Percentiles rank a stretch among this genome's conserved stretches.
phyloP scores from a whole-genome alignment of 306 rosid genomes.

The Dalbergia oliveri region DNA sequence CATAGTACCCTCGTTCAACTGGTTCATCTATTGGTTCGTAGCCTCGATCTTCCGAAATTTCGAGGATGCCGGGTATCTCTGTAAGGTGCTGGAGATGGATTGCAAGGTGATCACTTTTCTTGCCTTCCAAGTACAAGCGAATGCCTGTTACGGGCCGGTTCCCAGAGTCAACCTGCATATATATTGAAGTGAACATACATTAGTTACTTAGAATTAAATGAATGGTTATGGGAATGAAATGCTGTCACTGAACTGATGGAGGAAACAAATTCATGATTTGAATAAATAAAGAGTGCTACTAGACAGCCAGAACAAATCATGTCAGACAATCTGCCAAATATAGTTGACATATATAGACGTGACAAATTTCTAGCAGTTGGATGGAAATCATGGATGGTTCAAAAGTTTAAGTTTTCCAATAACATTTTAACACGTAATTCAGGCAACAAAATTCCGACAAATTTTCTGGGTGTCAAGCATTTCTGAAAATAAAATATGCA shows the following conservation, averaged over 20 bases:
- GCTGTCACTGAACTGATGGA: background rate
- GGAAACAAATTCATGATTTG: slow-evolving; percentile 7
- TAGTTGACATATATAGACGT: no score
- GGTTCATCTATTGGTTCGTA: slow-evolving; percentile 62
- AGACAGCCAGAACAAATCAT: no score
- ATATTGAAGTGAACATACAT: background rate
- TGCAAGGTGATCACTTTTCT: slow-evolving; percentile 71
- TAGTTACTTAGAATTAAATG: background rate
- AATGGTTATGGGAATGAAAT: background rate
- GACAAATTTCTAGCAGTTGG: no score
- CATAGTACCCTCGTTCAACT: slow-evolving; percentile 68
- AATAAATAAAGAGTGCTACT: no score
- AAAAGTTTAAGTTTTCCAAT: no score
- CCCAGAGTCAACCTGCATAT: slow-evolving; percentile 70
- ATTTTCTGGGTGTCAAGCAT: no score
- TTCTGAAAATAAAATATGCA: background rate
- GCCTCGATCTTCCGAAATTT: slow-evolving; percentile 64
- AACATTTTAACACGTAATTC: no score
- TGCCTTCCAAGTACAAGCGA: slow-evolving; percentile 87
- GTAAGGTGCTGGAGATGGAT: slow-evolving; percentile 95
- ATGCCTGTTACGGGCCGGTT: slow-evolving; percentile 86
- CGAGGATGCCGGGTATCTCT: slow-evolving; percentile 64
- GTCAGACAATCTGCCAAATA: no score
- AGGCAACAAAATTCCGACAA: no score
- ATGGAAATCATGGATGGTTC: no score